Conservation (phyloP, 768 basidiomycete genomes). For the Sporobolomyces phaffii region DNA sequence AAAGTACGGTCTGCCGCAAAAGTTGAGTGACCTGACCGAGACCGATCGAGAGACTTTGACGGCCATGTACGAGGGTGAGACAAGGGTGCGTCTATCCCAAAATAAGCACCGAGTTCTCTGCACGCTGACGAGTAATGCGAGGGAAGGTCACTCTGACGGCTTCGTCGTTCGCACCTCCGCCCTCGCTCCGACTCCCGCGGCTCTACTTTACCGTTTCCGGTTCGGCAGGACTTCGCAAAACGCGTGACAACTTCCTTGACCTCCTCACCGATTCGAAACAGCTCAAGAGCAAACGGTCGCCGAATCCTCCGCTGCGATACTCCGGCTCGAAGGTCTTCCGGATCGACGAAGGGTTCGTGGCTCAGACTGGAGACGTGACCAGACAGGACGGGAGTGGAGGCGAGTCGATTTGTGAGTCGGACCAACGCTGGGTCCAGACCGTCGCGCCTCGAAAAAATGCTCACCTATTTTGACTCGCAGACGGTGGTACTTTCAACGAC, state of each 20-base stretch:
- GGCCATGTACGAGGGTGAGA: slow-evolving; percentile 30
- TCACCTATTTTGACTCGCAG: slow-evolving; percentile 31
- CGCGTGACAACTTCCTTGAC: slow-evolving; percentile 53
- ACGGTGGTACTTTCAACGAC: slow-evolving; percentile 54
- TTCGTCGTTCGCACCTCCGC: slow-evolving; percentile 48
- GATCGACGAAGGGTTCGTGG: slow-evolving; percentile 53
- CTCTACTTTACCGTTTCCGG: slow-evolving; percentile 45
- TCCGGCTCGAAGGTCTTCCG: slow-evolving; percentile 52
- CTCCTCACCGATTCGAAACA: slow-evolving; percentile 51
- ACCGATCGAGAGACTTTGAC: slow-evolving; percentile 51
- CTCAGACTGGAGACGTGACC: slow-evolving; percentile 57
- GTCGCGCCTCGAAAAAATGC: not conserved
- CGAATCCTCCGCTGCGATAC: slow-evolving; percentile 53
- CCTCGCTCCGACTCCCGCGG: slow-evolving; percentile 49
- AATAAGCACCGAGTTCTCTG: too few species aligned
- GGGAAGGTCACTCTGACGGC: slow-evolving; percentile 44
- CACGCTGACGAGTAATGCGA: too few species aligned
- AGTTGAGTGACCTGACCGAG: slow-evolving; percentile 49
- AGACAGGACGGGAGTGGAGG: slow-evolving; percentile 56
- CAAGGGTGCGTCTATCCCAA: slow-evolving; percentile 17
- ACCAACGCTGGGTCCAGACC: not conserved
- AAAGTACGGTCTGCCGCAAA: slow-evolving; percentile 50
- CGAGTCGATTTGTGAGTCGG: slow-evolving; percentile 49
- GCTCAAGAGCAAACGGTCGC: slow-evolving; percentile 52
- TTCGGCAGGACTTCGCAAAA: slow-evolving; percentile 51